These are phyloP conservation scores for Pterocarpus macrocarpus DNA, from an alignment of 306 rosid species.

Conservation along the genomic window DNA sequence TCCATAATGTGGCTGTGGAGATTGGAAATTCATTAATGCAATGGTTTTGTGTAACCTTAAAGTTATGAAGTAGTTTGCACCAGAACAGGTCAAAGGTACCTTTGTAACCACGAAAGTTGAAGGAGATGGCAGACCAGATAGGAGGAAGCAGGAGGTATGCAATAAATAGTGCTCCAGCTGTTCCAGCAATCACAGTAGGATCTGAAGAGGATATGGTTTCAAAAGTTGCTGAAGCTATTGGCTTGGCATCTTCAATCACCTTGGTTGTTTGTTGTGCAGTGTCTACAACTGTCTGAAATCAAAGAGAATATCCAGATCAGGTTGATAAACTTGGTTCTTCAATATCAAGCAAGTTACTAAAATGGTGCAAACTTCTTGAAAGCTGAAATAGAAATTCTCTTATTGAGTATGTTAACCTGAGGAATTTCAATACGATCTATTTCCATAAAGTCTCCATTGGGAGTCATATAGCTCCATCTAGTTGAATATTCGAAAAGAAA, in stretches of 20 bases:
- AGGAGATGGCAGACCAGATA: slow-evolving; percentile 78
- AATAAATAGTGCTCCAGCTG: slow-evolving; percentile 77
- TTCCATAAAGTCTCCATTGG: background rate
- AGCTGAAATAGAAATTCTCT: background rate
- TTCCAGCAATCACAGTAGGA: slow-evolving; percentile 75
- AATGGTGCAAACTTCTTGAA: background rate
- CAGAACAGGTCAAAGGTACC: slow-evolving; percentile 56
- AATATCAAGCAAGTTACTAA: slow-evolving; percentile 7
- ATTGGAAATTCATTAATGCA: slow-evolving; percentile 26
- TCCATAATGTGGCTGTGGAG: slow-evolving; percentile 18
- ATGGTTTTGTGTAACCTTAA: background rate
- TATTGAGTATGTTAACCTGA: background rate
- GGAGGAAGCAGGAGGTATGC: slow-evolving; percentile 88
- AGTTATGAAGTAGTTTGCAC: slow-evolving; percentile 30
- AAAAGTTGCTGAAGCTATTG: slow-evolving; percentile 81
- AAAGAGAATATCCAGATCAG: slow-evolving; percentile 34
- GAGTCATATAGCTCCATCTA: background rate
- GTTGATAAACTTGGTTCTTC: slow-evolving; percentile 17
- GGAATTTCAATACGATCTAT: slow-evolving; percentile 3
- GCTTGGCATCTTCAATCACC: slow-evolving; percentile 87
- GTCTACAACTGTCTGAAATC: slow-evolving; percentile 79
- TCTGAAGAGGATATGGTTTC: slow-evolving; percentile 80
- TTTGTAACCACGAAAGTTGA: slow-evolving; percentile 83
- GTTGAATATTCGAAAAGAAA: slow-evolving; percentile 2
- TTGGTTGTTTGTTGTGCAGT: slow-evolving; percentile 84